These are phyloP conservation scores for Coniochaeta prunicola DNA, from an alignment of 2,329 filamentous ascomycete species.

Conservation along the genomic window DNA sequence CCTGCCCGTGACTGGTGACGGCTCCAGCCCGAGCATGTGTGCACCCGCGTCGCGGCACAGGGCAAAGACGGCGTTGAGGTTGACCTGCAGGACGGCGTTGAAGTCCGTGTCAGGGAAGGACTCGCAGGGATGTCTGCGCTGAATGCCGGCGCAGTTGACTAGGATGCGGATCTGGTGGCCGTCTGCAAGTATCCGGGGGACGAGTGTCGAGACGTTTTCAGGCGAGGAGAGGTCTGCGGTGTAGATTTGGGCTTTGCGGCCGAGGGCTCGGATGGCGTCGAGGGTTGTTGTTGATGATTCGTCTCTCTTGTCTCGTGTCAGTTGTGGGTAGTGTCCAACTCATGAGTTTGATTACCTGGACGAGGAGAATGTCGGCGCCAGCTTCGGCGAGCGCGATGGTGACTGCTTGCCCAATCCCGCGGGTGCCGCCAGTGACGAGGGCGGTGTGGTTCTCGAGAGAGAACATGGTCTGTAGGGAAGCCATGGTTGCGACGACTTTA, in stretches of 20 bases:
- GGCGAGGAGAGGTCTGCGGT: conserved; percentile 59
- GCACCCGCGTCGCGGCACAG: conserved; percentile 70
- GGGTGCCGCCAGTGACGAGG: conserved; percentile 48
- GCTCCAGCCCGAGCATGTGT: conserved; percentile 61
- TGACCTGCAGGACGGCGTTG: conserved; percentile 77
- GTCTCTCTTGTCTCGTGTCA: conserved; percentile 20
- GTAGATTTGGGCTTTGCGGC: conserved; percentile 61
- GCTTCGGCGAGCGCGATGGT: conserved; percentile 52
- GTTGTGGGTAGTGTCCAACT: neutral
- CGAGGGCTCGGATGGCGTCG: conserved; percentile 54
- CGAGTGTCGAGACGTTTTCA: conserved; percentile 52
- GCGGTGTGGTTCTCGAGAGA: conserved; percentile 50
- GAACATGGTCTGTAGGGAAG: conserved; percentile 31
- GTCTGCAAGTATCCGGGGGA: conserved; percentile 54
- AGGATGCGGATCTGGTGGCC: conserved; percentile 66
- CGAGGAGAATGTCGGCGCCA: conserved; percentile 47
- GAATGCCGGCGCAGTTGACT: conserved; percentile 82
- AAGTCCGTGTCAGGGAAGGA: conserved; percentile 72
- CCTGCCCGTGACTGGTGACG: conserved; percentile 40
- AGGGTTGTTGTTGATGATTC: conserved; percentile 43
- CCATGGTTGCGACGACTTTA: conserved; percentile 2
- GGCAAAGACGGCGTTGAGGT: conserved; percentile 74
- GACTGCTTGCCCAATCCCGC: conserved; percentile 51
- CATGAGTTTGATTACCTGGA: conserved; percentile 31
- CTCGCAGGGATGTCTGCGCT: conserved; percentile 68